Evolutionary conservation across 2,329 filamentous ascomycete species (phyloP), one percentile per base, ranked within the genome.

Genomic region (Cladorrhinum sp.): DNA sequence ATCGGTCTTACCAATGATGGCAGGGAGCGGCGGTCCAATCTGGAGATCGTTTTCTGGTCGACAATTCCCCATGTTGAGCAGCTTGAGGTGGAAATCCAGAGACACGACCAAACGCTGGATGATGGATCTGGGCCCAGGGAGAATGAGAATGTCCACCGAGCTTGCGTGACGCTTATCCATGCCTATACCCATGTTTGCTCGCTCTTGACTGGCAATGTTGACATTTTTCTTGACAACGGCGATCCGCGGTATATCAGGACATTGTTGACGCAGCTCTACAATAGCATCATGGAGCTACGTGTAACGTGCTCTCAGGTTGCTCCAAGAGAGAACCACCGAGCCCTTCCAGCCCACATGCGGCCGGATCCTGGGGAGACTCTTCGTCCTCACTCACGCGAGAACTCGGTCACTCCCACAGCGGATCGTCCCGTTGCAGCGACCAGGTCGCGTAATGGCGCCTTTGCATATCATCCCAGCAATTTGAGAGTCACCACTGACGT

Each of bases 41-140:
- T 89, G 10, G 86, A 88, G 67, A 82, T 86, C 60, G 84, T 88
- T 26, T 86, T 88, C 62, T 88, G 87, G 73, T 87, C 87, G 70
- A 87, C 86, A 10, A 86, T 85, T 62, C 84, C 81, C 1, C 86
- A 88, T 62, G 85, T 89, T 2, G 83, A 87, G 70, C 83, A 88
- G 68, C 74, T 88, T 7, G 86, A 88, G 67, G 81, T 83, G 63
- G 85, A 87, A 67, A 85, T 89, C 20, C 83, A 87, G 68, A 83
- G 81, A 63, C 84, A 87, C 61, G 84, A 87, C 56, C 74, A 74
- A 18, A 75, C 79, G 4, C 74, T 78, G 0, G 81, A 78, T 23
- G 82, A 83, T 9, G 78, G 79, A 48, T 75, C 77, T 42, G 74
- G 77, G 2, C 75, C 76, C 14, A 77, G 80, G 20, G 84, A 86